Evolutionary conservation across 2,329 filamentous ascomycete genomes (phyloP).

Genomic region (Aspergillus sp.): DNA sequence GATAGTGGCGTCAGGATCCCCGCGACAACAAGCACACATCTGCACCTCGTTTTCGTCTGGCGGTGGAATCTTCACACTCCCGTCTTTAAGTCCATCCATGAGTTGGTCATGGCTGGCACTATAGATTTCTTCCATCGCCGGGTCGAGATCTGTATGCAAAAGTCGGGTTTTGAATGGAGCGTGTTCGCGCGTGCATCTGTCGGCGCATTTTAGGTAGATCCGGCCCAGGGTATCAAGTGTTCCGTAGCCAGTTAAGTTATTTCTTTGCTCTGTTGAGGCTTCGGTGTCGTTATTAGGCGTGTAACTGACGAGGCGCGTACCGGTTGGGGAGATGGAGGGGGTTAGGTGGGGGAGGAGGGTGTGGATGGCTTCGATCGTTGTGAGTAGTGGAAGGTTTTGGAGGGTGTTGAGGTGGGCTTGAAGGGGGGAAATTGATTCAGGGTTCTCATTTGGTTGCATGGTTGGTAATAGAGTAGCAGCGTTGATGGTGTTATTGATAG

Average conservation of each 20-base stretch:
- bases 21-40: slow-evolving; percentile 20
- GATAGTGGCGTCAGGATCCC: slow-evolving; percentile 20
- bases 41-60: not conserved
- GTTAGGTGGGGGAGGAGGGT: slow-evolving; percentile 16
- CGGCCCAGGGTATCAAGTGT: slow-evolving; percentile 18
- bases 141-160: slow-evolving; percentile 15
- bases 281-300: slow-evolving; percentile 4
- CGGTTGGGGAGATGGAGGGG: slow-evolving; percentile 11
- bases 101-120: not conserved
- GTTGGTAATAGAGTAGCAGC: not conserved
- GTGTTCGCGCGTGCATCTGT: slow-evolving; percentile 16
- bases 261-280: not conserved
- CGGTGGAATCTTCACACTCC: slow-evolving; percentile 6
- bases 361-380: slow-evolving; percentile 13
- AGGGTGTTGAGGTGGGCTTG: slow-evolving; percentile 19
- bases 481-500: not conserved
- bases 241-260: slow-evolving; percentile 11
- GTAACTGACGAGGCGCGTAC: slow-evolving; percentile 11
- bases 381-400: slow-evolving; percentile 5
- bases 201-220: slow-evolving; percentile 12
- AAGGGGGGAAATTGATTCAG: slow-evolving; percentile 16
- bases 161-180: slow-evolving; percentile 20
- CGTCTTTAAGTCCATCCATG: not conserved
- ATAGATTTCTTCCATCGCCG: slow-evolving; percentile 17
- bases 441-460: not conserved